Base-by-base conservation (phyloP, 257 asterid genomes). In the Pogostemon cablin region DNA sequence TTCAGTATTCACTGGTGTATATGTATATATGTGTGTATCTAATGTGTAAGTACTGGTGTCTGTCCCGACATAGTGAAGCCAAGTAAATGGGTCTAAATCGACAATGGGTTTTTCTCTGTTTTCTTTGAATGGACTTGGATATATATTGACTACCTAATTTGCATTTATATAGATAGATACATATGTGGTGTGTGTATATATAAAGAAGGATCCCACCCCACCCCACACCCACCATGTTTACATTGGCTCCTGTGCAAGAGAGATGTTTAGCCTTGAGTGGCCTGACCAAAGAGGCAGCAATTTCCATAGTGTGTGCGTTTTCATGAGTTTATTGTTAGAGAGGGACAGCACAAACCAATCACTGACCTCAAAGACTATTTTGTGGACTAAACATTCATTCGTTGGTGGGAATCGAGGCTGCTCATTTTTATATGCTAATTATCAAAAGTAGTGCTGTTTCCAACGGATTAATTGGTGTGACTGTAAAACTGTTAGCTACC, bases 341-440 rank as follows among this genome's bases (percentile, higher is more conserved):
- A 2, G 46, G 72, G 80, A 79, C 86, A 82, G 89, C 78, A 35
- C 25, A 62, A 75, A 70, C 83, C 69, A 70, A 8, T 35, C 37
- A 5, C 34, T 17, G 66, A 47, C 44, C 66, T 42, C 77, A 48
- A 50, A 77, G 54, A 54, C 7, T 54, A 69, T 67, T 67, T 41
- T 37, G 7, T 6, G 37, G 82, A 62, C 76, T 74, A 71, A 78
- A 77, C 76, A 79, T 85, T 77, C 76, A 79, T 85, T 77, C 77
- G 72, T 75, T 72, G 64, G 47, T 49, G 48, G 77, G 65, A 39
- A 69, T 64, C 76, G 58, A 77, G 77, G 73, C 67, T 11, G 62
- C 60, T 54, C 60, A 7, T 8, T 2, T 55, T 6, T 3, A 4
- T 50, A 72, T 38, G 75, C 79, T 67, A 77, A 79, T 38, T 44